These are phyloP conservation scores for Setaria viridis DNA, from an alignment of 202 grass and related monocot species.

Conservation along the genomic window DNA sequence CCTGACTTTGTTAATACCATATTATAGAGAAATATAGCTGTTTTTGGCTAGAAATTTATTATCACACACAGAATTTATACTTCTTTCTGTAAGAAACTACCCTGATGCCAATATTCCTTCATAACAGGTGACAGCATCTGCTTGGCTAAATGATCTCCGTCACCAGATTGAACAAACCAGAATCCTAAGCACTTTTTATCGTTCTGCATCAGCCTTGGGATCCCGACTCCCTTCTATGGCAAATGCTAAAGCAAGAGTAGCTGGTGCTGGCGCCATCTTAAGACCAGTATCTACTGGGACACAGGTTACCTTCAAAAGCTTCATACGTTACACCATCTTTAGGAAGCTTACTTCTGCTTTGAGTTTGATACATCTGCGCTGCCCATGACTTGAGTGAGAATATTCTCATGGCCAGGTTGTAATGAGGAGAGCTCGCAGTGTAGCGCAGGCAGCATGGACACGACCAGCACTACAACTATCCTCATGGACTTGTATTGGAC, in stretches of 20 bases:
- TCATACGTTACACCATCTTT: constrained; percentile 22
- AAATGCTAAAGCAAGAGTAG: constrained; percentile 94
- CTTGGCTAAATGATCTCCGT: constrained; percentile 94
- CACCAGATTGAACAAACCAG: constrained; percentile 96
- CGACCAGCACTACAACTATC: constrained; percentile 76
- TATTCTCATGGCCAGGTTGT: constrained; percentile 68
- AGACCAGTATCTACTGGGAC: constrained; percentile 91
- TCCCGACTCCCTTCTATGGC: constrained; percentile 95
- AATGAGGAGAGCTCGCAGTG: constrained; percentile 85
- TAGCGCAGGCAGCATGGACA: constrained; percentile 89
- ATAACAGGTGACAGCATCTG: constrained; percentile 89
- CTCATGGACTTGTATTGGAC: constrained; percentile 95
- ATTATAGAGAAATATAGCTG: not conserved
- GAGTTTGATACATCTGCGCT: constrained; percentile 11
- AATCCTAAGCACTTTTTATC: constrained; percentile 94
- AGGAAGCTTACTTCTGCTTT: constrained; percentile 21
- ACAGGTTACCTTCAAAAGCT: constrained; percentile 59
- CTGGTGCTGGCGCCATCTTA: constrained; percentile 91
- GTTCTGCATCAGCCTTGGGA: constrained; percentile 92
- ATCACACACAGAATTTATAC: not conserved
- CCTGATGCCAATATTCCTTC: constrained; percentile 30
- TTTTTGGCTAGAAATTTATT: constrained; percentile 12
- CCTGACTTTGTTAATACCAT: constrained; percentile 9
- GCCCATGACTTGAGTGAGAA: not conserved
- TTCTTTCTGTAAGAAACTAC: not conserved